Evolutionary conservation across 176 grass and related monocot genomes (phyloP), one percentile per base, ranked within the genome.

Genomic region (Aegilops bicornis): DNA sequence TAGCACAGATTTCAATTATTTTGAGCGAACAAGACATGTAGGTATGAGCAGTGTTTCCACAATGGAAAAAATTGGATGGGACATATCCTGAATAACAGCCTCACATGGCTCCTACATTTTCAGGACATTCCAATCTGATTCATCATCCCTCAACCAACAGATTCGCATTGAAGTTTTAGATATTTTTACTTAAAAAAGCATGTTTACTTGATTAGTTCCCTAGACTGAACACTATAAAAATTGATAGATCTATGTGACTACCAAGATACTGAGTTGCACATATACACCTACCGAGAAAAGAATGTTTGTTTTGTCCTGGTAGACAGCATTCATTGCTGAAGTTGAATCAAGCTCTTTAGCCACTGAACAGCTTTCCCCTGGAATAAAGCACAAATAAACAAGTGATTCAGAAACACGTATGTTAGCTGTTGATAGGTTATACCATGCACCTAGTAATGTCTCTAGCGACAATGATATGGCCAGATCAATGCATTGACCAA

Each of bases 241-340:
- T 58, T 7, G 42, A 48, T 48, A 75, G 25, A 76, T 19, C 73
- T 76, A 52, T 76, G 42, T 75, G 42, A 75, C 24, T 75, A 76
- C 73, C 15, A 29, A 88, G 69, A 83, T 79, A 36, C 1, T 39
- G 33, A 31, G 22, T 80, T 17, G 0, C 42, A 84, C 16, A 82
- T 76, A 65, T 69, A 45, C 88, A 85, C 73, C 43, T 91, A 98
- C 97, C 80, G 97, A 98, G 73, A 98, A 98, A 67, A 98, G 92
- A 86, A 98, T 96, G 79, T 98, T 98, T 40, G 94, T 98, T 90
- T 98, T 98, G 66, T 98, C 97, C 88, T 98, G 97, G 73, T 98
- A 98, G 79, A 98, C 97, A n/a, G 90, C 97, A 86, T 98, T 94
- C 79, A 87, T 94, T 79, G 94, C 73, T 85, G 88, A 76, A 85